phyloP scores from a whole-genome alignment of 2,329 filamentous ascomycete species.

The Cladosporium sp. region DNA sequence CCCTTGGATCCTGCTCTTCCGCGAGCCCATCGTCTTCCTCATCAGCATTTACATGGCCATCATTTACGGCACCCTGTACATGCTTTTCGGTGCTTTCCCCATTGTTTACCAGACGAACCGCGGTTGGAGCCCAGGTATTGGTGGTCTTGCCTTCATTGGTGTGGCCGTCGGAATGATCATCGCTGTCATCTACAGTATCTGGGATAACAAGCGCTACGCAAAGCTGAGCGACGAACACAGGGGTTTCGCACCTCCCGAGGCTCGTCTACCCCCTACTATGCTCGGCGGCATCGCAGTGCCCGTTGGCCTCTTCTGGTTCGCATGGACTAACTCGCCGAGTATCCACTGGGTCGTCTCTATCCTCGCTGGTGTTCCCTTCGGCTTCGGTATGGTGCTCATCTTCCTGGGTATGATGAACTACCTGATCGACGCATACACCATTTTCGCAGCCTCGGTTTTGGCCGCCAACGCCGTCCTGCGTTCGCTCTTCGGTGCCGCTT shows the following conservation, averaged over 20 bases:
- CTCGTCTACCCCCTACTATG: constrained; percentile 63
- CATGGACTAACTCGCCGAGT: constrained; percentile 62
- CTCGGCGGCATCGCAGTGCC: constrained; percentile 65
- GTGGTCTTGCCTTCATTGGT: constrained; percentile 68
- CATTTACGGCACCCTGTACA: constrained; percentile 54
- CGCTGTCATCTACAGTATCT: constrained; percentile 57
- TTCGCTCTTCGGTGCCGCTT: constrained; percentile 74
- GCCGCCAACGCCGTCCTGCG: constrained; percentile 80
- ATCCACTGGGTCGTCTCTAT: constrained; percentile 61
- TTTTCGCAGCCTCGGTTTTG: constrained; percentile 74
- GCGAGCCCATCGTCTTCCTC: constrained; percentile 68
- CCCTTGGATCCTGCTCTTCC: constrained; percentile 70
- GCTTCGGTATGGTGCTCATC: constrained; percentile 64
- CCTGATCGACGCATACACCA: constrained; percentile 69
- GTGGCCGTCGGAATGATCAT: constrained; percentile 67
- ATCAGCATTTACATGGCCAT: constrained; percentile 68
- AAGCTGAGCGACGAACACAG: constrained; percentile 48
- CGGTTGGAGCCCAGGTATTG: constrained; percentile 61
- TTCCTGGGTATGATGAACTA: constrained; percentile 69
- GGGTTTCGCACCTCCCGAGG: constrained; percentile 66
- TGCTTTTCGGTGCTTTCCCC: constrained; percentile 53
- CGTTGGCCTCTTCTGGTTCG: constrained; percentile 67
- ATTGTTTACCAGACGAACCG: constrained; percentile 65
- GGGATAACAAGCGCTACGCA: constrained; percentile 56
- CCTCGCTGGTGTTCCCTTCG: constrained; percentile 55